Base-by-base conservation (phyloP, 2,329 filamentous ascomycete species). In the Acrodontium crateriforme region DNA sequence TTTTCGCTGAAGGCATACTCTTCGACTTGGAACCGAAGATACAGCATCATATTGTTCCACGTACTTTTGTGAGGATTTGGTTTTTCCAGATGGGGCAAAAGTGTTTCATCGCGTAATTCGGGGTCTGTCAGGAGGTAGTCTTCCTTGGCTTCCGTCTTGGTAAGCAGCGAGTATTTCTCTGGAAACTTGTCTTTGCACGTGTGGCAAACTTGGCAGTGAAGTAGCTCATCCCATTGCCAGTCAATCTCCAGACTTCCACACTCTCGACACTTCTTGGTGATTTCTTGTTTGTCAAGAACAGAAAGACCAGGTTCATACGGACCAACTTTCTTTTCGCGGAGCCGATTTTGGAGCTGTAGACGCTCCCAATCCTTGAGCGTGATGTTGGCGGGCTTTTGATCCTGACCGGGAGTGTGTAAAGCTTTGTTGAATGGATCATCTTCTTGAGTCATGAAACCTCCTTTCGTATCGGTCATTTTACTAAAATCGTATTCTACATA, bases 31-130 rank as follows among this genome's bases (percentile, higher is more conserved):
- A 74, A 91, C 1, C 89, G 78, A 13, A 98, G 64, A 51, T 89
- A 98, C 2, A 98, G 69, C 77, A 93, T 93, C 89, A 98, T 98
- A 61, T 92, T 83, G 54, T 94, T 84, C 82, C 84, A 98, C 33
- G 85, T 84, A 0, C 79, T 74, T 53, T 94, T 94, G 58, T 94
- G 89, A 1, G 89, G 89, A 45, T 98, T 98, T 1, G 89, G 87
- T 18, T 77, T 76, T 29, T 80, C 78, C 6, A 98, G 66, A 52
- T 91, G 85, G 0, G 87, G 87, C 1, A 98, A 65, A 2, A 98
- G 63, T 10, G 85, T 78, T 32, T 74, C 69, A 47, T 98, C 89
- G 44, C 78, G 78, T n/a, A 98, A 67, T 53, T 98, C 89, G 18
- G 85, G 81, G 47, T 95, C 87, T 2, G 89, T 98, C 23, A 98